Evolutionary conservation across 345 rosid genomes (phyloP), one percentile per base, ranked within the genome.

Genomic region (Ceriops zippeliana): DNA sequence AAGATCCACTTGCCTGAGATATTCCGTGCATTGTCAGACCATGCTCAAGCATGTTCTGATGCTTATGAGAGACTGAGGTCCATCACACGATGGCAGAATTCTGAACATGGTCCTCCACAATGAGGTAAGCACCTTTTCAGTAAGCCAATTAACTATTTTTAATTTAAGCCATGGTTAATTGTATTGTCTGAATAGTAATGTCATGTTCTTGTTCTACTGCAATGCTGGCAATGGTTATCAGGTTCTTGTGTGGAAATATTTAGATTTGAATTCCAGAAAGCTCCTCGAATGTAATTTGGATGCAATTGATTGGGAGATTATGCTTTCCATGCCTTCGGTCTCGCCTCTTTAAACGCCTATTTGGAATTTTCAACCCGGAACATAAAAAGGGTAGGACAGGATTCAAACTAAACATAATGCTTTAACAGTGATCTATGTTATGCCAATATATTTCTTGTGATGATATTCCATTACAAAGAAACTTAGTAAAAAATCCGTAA

Each of bases 1-100:
- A 91, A 89, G 78, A 79, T 83, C 6, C 88, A 91, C 16, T 64
- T 91, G 80, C 97, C 97, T 1, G 98, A 93, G 75, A 84, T 93
- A 56, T 93, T 91, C 70, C 87, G 91, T 1, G 92, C 96, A 1
- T 47, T 93, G 81, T 83, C 96, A 21, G 89, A 88, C 76, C 88
- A 86, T 67, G 75, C 96, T 22, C 88, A 79, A 20, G 81, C 91
- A 28, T 91, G 90, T 75, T 81, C 80, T 8, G 91, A 88, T 46
- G 84, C 86, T 8, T 93, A 89, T 59, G 90, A 75, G 68, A 85
- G 72, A 52, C 76, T 93, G 77, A 88, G 89, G 65, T 64, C 78
- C 52, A 52, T 85, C 66, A 63, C 85, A 16, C 76, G 70, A 47
- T 27, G 65, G 46, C 86, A 75, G 70, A 83, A 80, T 31, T 66